Percentiles rank a stretch among this genome's conserved stretches.
phyloP scores from a whole-genome alignment of 2,329 filamentous ascomycete species.

The Scolecobasidium constrictum region DNA sequence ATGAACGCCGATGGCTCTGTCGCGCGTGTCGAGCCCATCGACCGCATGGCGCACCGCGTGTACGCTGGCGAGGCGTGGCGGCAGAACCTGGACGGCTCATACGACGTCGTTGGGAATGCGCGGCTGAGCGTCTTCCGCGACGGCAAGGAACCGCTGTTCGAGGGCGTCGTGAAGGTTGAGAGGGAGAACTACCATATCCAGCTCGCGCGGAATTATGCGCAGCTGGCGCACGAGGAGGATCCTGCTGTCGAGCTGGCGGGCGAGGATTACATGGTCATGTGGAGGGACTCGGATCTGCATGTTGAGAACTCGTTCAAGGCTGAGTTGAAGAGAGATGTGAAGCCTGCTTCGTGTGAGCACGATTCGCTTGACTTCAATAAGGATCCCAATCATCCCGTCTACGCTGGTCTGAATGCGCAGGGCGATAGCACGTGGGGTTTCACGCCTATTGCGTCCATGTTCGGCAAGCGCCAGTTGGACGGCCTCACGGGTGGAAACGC shows the following conservation, averaged over 20 bases:
- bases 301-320: slow-evolving; percentile 31
- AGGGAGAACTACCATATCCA: slow-evolving; percentile 83
- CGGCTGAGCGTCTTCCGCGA: slow-evolving; percentile 69
- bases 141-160: slow-evolving; percentile 69
- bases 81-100: slow-evolving; percentile 51
- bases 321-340: slow-evolving; percentile 53
- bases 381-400: slow-evolving; percentile 59
- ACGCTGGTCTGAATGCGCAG: slow-evolving; percentile 39
- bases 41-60: slow-evolving; percentile 65
- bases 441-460: slow-evolving; percentile 54
- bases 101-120: slow-evolving; percentile 79
- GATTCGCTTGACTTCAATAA: slow-evolving; percentile 73
- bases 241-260: slow-evolving; percentile 46
- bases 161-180: slow-evolving; percentile 75
- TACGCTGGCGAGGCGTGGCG: slow-evolving; percentile 74
- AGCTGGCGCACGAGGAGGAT: slow-evolving; percentile 61
- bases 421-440: slow-evolving; percentile 46
- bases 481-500: slow-evolving; percentile 61
- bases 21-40: slow-evolving; percentile 53
- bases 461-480: slow-evolving; percentile 60
- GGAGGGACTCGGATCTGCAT: slow-evolving; percentile 69
- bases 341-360: slow-evolving; percentile 49
- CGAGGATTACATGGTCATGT: slow-evolving; percentile 75
- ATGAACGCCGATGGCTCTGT: slow-evolving; percentile 62
- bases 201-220: slow-evolving; percentile 60